Evolutionary conservation across 305 asterid genomes (phyloP).

Genomic region (Fraxinus sp.): DNA sequence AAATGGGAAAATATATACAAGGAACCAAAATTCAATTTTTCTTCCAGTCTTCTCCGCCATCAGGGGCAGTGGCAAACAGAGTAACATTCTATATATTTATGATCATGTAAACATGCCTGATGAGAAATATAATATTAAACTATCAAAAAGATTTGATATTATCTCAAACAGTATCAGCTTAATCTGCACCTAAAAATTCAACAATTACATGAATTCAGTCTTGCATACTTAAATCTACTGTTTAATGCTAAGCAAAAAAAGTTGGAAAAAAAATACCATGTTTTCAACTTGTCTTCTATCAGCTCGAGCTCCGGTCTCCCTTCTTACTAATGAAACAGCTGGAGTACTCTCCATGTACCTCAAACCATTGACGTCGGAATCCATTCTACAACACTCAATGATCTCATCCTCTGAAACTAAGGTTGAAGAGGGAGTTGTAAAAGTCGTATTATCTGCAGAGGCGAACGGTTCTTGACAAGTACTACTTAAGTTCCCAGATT

Average conservation of each 20-base stretch:
- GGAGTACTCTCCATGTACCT: slow-evolving; percentile 31
- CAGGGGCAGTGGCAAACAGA: not conserved
- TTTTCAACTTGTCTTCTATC: slow-evolving; percentile 42
- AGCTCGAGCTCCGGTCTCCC: slow-evolving; percentile 37
- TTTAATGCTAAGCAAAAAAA: slow-evolving; percentile 15
- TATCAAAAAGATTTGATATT: not conserved
- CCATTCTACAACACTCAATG: slow-evolving; percentile 32
- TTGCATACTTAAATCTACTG: slow-evolving; percentile 6
- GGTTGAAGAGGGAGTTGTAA: slow-evolving; percentile 33
- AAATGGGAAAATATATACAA: not conserved
- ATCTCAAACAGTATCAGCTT: slow-evolving; percentile 1
- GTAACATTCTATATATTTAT: not conserved
- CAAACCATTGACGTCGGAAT: slow-evolving; percentile 30
- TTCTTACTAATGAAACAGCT: slow-evolving; percentile 27
- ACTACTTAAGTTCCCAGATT: slow-evolving; percentile 28
- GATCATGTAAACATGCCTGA: not conserved
- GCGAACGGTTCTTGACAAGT: slow-evolving; percentile 28
- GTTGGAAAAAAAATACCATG: slow-evolving; percentile 38
- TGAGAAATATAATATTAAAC: slow-evolving; percentile 1
- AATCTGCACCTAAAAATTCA: not conserved
- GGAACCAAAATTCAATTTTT: not conserved
- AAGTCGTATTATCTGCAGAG: slow-evolving; percentile 31
- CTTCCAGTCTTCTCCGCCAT: not conserved
- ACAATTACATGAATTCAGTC: not conserved
- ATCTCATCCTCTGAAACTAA: slow-evolving; percentile 28